phyloP scores from a whole-genome alignment of 805 yeast genomes.

The Yueomyces sinensis region DNA sequence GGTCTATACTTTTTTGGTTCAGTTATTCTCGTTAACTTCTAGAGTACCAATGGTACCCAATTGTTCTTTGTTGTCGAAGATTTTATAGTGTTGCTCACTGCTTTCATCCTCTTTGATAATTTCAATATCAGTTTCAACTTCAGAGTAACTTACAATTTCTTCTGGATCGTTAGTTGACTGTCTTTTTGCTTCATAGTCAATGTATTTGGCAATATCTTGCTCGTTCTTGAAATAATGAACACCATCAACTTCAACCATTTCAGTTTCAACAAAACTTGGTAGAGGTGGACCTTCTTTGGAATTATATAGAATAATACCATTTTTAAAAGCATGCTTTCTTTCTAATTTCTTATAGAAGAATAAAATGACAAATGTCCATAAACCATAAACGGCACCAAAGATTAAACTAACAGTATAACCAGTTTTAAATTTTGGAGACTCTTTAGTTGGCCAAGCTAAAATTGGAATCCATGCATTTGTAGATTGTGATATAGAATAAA shows the following conservation, averaged over 20 bases:
- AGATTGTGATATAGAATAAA: constrained; percentile 45
- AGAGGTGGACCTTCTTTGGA: constrained; percentile 21
- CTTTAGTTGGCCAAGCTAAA: constrained; percentile 40
- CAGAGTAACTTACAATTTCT: too few species aligned
- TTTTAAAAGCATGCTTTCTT: constrained; percentile 29
- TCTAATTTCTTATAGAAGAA: constrained; percentile 43
- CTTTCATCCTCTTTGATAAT: too few species aligned
- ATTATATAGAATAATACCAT: constrained; percentile 38
- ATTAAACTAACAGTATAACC: constrained; percentile 42
- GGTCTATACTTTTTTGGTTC: too few species aligned
- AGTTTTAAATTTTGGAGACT: constrained; percentile 40
- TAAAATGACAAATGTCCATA: constrained; percentile 40
- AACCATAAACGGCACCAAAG: constrained; percentile 31
- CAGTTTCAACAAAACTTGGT: constrained; percentile 18
- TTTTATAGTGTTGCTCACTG: too few species aligned
- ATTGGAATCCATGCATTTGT: constrained; percentile 48
- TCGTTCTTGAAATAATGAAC: constrained; percentile 14
- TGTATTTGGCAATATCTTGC: too few species aligned
- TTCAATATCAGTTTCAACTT: too few species aligned
- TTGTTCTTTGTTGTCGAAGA: too few species aligned
- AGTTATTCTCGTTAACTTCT: too few species aligned
- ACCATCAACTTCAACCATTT: constrained; percentile 18
- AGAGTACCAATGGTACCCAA: too few species aligned
- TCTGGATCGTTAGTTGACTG: too few species aligned
- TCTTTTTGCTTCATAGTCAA: too few species aligned